phyloP scores from a whole-genome alignment of 2,329 filamentous ascomycete genomes.

The Pseudogymnoascus sp. region DNA sequence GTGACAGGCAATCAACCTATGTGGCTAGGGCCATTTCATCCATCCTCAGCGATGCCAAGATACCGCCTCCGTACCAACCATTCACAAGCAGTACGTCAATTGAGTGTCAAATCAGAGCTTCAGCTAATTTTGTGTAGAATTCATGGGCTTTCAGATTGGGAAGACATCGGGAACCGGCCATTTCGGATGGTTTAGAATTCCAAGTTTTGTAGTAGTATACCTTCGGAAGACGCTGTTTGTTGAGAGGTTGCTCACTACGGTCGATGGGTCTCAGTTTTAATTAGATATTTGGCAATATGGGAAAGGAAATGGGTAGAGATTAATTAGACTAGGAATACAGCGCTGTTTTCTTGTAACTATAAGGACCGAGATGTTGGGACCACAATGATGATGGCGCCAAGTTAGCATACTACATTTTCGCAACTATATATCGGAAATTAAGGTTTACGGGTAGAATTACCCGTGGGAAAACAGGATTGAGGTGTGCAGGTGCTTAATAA shows the following conservation, averaged over 20 bases:
- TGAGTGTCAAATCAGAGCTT: background rate
- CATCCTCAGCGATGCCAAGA: conserved; percentile 13
- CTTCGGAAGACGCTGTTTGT: conserved; percentile 23
- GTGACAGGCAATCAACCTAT: conserved; percentile 19
- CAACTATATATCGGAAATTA: background rate
- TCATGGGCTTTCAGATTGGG: conserved; percentile 27
- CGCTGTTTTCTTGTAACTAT: background rate
- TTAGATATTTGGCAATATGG: background rate
- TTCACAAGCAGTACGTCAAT: conserved; percentile 14
- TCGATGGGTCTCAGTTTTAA: conserved; percentile 18
- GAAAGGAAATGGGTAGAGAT: background rate
- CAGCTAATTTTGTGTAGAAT: conserved; percentile 13
- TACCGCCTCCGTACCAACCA: conserved; percentile 18
- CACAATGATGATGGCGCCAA: background rate
- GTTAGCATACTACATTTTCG: background rate
- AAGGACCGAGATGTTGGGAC: background rate
- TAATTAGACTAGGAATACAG: background rate
- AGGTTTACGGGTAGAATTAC: background rate
- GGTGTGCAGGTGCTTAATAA: background rate
- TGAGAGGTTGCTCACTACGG: conserved; percentile 16
- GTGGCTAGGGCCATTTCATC: conserved; percentile 21
- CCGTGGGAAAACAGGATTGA: background rate
- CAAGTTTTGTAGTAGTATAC: conserved; percentile 20
- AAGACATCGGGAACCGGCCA: conserved; percentile 32
- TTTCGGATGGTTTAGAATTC: conserved; percentile 21